Evolutionary conservation across 768 basidiomycete genomes (phyloP), one percentile per base, ranked within the genome.

Genomic region (Multifurca ochricompacta): DNA sequence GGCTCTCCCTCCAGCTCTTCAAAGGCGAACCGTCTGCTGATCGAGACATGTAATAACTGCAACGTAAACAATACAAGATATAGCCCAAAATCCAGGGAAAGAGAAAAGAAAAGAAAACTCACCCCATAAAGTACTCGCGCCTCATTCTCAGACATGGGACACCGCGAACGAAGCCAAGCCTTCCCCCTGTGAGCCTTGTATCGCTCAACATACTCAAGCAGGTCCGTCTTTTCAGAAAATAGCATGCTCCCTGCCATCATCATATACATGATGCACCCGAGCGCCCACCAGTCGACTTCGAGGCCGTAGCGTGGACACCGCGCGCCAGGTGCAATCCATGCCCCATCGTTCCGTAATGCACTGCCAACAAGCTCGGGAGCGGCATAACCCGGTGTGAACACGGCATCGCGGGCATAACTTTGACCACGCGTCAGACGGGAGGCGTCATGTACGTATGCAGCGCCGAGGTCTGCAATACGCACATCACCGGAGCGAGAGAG

Each of bases 281-380:
- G 58, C 31, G 50, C 58, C 60, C 60, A 61, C 60, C 60, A 61
- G 43, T 61, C 60, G 31, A 59, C 58, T 43, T 56, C 50, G 23
- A 56, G 44, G 41, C 60, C 60, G 18, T 61, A 61, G 23, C 48
- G 40, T 34, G 53, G 48, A 31, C 51, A 49, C 19, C 48, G 53
- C 13, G 39, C 50, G 4, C 48, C 53, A 4, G 58, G 52, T 2
- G 51, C 41, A 13, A 53, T 37, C 51, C 59, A 59, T 27, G 53
- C 53, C 13, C 57, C 50, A 45, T 61, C 53, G 3, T 48, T 49
- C 9, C 46, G 53, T 31, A 50, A 27, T 8, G 45, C 58, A 34
- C 25, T 27, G 2, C 52, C 58, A 13, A 59, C 57, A 8, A 61
- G 36, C 34, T 61, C 60, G 11, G 60, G 60, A 25, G 58, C 58